Evolutionary conservation across 345 rosid species (phyloP).

Genomic region (Ailanthus altissimus): DNA sequence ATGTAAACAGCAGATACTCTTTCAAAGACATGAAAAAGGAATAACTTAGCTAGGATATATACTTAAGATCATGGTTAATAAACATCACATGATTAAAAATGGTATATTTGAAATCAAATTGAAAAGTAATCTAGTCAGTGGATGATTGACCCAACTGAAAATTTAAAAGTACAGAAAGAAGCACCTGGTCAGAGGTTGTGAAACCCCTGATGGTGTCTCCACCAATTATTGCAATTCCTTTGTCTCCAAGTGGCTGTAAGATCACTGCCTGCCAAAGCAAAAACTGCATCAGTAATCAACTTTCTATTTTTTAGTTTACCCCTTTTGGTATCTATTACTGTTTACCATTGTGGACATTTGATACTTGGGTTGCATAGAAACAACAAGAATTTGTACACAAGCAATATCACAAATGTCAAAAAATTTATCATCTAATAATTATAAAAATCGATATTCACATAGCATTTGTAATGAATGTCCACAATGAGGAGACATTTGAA

Average conservation of each 20-base stretch:
- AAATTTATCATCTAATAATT: not conserved
- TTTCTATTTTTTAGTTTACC: not conserved
- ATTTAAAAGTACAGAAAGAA: not conserved
- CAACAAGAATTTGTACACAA: not conserved
- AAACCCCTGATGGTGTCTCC: constrained; percentile 92
- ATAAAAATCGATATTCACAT: not conserved
- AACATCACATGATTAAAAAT: not conserved
- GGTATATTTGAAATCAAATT: not conserved
- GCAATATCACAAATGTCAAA: not conserved
- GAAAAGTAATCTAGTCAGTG: not conserved
- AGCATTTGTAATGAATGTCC: not conserved
- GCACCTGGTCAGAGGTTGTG: constrained; percentile 87
- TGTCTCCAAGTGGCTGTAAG: constrained; percentile 89
- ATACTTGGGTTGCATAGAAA: not conserved
- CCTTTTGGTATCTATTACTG: not conserved
- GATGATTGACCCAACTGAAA: not conserved
- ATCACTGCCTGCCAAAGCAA: constrained; percentile 68
- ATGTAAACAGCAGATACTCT: too few relatives aligned
- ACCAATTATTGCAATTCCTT: constrained; percentile 72
- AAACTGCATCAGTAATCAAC: constrained; percentile 19
- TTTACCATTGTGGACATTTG: not conserved
- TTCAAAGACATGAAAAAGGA: not conserved
- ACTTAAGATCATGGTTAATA: not conserved
- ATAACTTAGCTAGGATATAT: not conserved
- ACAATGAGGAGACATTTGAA: not conserved